Evolutionary conservation across 306 rosid species (phyloP), one percentile per base, ranked within the genome.

Genomic region (Hippophae rhamnoides): DNA sequence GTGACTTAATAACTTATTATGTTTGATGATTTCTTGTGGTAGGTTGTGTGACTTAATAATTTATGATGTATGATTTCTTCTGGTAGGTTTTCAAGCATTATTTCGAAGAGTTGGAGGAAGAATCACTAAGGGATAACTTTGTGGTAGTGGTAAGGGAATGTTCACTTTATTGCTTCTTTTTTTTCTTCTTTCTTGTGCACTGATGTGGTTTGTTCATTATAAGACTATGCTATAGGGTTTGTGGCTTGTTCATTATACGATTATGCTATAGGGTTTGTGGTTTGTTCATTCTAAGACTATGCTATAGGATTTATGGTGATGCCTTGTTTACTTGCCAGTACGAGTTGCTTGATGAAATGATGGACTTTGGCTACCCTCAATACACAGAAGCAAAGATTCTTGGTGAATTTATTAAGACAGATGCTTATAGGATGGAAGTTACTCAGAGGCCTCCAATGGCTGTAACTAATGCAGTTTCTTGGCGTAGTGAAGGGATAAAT

Each of bases 361-460:
- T 93, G 99, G 99, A 93, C 81, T 93, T 93, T 58, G 99, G 99
- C 26, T 93, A 88, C 71, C 99, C 99, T 47, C 99, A 93, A 74
- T 93, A 71, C 67, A 93, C 99, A 0, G 99, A 93, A 65, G 99
- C 99, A 3, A 88, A 75, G 83, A 93, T 93, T 79, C 90, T 93
- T 43, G 88, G 95, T 42, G 99, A 93, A 66, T 93, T 92, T 76
- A 93, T 93, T 72, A 93, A 93, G 86, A 93, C 99, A 0, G 99
- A 93, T 78, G 99, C 99, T 58, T 93, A 93, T 67, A 88, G 94
- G 76, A 85, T 93, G 99, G 99, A 93, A 69, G 94, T 86, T 62
- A 81, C 81, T 0, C 99, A 93, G 81, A 86, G 97, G 72, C 99
- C 99, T 64, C 99, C 99, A 52, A 93, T 93, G 99, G 99, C 99